A percentile compares a stretch with the other conserved stretches of the same genome.
Evolutionary conservation across 192 early-diverging fungal species (phyloP).

Genomic region (Backusella australiensis): DNA sequence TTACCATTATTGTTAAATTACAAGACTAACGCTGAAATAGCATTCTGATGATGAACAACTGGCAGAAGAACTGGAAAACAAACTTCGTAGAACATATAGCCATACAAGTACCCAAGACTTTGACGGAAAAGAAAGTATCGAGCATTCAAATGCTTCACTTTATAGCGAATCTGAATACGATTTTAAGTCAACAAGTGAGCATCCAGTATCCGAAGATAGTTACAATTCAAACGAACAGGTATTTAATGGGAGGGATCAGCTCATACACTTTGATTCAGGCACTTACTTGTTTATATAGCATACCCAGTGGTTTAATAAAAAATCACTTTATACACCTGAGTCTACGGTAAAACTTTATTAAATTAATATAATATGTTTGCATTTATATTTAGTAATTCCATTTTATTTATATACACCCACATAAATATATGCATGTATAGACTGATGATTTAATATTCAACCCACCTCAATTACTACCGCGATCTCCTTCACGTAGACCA

Average conservation of each 20-base stretch:
- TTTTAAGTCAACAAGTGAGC: background rate
- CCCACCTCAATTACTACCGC: slow-evolving; percentile 11
- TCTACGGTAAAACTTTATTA: background rate
- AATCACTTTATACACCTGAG: slow-evolving; percentile 4
- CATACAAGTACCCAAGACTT: background rate
- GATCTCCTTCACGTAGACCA: slow-evolving; percentile 19
- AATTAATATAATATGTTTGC: background rate
- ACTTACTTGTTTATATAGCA: background rate
- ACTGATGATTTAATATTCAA: slow-evolving; percentile 8
- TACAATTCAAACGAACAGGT: slow-evolving; percentile 5
- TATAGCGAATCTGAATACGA: slow-evolving; percentile 1
- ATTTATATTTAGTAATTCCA: background rate
- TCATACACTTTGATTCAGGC: background rate
- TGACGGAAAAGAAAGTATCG: slow-evolving; percentile 23
- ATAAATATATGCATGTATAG: background rate
- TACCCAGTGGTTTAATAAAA: slow-evolving; percentile 6
- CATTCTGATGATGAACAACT: background rate
- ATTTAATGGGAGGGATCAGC: background rate
- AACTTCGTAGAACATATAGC: background rate
- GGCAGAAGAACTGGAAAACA: background rate
- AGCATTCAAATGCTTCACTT: background rate
- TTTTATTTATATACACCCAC: background rate
- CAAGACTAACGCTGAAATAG: background rate
- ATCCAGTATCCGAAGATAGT: background rate
- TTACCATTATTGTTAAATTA: background rate